Evolutionary conservation across 768 basidiomycete species (phyloP), one percentile per base, ranked within the genome.

Genomic region (Glaciozyma antarctica): DNA sequence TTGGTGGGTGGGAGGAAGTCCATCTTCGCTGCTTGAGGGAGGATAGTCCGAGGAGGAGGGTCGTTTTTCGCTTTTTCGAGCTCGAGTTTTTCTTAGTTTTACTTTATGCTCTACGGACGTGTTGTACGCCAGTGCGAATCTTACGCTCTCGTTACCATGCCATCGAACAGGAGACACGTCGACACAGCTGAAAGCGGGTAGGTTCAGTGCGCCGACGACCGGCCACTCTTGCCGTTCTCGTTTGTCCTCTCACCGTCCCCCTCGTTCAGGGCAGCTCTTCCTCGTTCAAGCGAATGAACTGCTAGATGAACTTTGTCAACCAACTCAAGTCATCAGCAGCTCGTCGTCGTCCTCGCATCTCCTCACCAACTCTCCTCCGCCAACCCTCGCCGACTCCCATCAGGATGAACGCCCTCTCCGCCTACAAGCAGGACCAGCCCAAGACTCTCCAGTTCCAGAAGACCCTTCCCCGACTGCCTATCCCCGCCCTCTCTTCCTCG

Each of bases 401-500:
- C 7, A 58, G 73, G 24, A 77, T 77, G 76, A 75, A 76, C 60
- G 73, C 77, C 15, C 28, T 38, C 63, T 72, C 16, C 67, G 67
- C 6, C 63, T 74, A 5, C 65, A 70, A 54, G 65, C 69, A 45
- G 24, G 41, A 1, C n/a, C 73, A 75, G 62, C 66, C 74, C 24
- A 75, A 75, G 60, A 77, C 78, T 5, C 77, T 77, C 64, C 67
- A 72, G 6, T 64, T 72, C 26, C 77, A 79, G 59, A 61, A 68
- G 22, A 67, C 66, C 24, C 71, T 88, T 43, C 86, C 86, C 16
- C 84, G 88, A 62, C 80, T 95, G 15, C 93, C 93, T 1, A 82
- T 95, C 5, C 92, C 91, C 22, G 81, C 85, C 64, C 81, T 97
- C 2, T 81, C 81, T 41, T 81, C 83, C 72, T 88, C 88, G 0